Conservation (phyloP, 441 rosid genomes). For the Populus hybrid region DNA sequence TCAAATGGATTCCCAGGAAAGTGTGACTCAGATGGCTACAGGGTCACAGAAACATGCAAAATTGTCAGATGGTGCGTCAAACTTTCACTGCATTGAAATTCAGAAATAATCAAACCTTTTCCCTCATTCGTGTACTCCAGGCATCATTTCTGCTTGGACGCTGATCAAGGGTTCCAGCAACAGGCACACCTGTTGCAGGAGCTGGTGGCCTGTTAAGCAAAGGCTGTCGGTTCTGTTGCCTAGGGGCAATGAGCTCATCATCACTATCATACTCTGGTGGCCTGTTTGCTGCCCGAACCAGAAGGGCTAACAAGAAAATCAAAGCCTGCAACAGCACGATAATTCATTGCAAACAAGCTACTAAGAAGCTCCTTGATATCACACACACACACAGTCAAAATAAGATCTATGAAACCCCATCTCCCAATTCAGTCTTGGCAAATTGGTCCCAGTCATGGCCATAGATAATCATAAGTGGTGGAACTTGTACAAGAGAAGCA, state of each 20-base stretch:
- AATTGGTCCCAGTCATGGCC: neutral
- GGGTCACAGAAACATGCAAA: neutral
- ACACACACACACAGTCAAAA: neutral
- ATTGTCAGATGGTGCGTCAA: conserved; percentile 1
- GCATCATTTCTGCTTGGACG: conserved; percentile 95
- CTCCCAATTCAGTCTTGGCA: neutral
- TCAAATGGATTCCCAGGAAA: neutral
- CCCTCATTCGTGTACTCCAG: conserved; percentile 98
- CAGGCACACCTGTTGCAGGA: conserved; percentile 80
- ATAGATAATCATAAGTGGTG: neutral
- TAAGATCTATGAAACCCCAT: neutral
- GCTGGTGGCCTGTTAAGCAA: conserved; percentile 63
- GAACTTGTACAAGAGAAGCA: neutral
- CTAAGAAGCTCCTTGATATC: neutral
- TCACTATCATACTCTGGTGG: conserved; percentile 91
- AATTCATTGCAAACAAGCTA: conserved; percentile 7
- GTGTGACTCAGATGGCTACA: neutral
- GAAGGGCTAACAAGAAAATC: conserved; percentile 71
- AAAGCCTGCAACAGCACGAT: conserved; percentile 54
- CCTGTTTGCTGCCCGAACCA: conserved; percentile 71
- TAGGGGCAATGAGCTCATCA: conserved; percentile 70
- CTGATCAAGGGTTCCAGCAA: conserved; percentile 68
- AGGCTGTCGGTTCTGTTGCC: conserved; percentile 85
- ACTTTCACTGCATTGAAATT: neutral
- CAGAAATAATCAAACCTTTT: conserved; percentile 57